phyloP scores from a whole-genome alignment of 495 filamentous ascomycete species.

The Ascodesmis nigricans region DNA sequence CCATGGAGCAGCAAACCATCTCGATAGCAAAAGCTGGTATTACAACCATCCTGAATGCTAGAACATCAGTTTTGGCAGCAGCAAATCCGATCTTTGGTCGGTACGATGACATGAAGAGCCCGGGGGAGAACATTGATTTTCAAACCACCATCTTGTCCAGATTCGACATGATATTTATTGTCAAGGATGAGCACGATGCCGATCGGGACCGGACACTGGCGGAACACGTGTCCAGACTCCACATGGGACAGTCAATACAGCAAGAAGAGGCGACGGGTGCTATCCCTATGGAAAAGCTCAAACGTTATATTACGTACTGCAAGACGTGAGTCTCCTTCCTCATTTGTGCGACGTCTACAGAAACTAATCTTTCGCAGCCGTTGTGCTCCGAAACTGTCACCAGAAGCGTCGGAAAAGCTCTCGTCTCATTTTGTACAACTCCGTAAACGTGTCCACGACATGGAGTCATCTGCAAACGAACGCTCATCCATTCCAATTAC shows the following conservation, averaged over 20 bases:
- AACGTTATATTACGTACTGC: slow-evolving; percentile 94
- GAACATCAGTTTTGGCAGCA: slow-evolving; percentile 85
- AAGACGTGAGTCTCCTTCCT: slow-evolving; percentile 44
- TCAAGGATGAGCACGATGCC: slow-evolving; percentile 83
- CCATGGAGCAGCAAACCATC: slow-evolving; percentile 99
- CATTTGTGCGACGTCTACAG: background rate
- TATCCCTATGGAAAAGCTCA: slow-evolving; percentile 88
- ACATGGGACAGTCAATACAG: slow-evolving; percentile 61
- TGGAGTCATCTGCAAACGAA: slow-evolving; percentile 65
- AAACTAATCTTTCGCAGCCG: slow-evolving; percentile 36
- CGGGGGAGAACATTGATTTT: slow-evolving; percentile 98
- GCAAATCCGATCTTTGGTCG: slow-evolving; percentile 96
- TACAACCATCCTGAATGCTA: slow-evolving; percentile 90
- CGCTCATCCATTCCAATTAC: slow-evolving; percentile 93
- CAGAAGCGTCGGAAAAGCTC: slow-evolving; percentile 87
- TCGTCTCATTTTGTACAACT: slow-evolving; percentile 95
- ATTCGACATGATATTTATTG: slow-evolving; percentile 99
- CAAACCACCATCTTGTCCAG: slow-evolving; percentile 95
- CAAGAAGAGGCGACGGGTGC: slow-evolving; percentile 60
- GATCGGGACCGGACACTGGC: slow-evolving; percentile 82
- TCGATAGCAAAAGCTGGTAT: slow-evolving; percentile 99
- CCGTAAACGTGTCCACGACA: slow-evolving; percentile 76
- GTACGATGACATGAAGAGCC: slow-evolving; percentile 93
- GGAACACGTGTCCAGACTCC: slow-evolving; percentile 90
- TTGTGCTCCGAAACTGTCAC: slow-evolving; percentile 78